phyloP scores from a whole-genome alignment of 345 rosid species.

The Eucalyptus tenuipes region DNA sequence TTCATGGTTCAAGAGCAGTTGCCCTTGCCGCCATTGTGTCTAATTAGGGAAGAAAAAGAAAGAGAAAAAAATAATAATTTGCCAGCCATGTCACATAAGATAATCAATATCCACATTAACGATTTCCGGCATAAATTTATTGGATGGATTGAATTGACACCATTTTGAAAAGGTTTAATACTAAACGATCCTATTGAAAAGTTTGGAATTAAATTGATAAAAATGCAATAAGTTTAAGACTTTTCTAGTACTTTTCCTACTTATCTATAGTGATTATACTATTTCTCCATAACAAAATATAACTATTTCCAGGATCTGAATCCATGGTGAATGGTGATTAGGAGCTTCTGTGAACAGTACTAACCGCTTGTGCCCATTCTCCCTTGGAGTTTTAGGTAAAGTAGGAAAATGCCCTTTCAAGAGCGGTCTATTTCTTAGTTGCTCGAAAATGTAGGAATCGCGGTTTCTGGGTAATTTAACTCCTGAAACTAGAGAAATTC shows the following conservation, averaged over 20 bases:
- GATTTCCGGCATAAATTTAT: too few relatives aligned
- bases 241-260: background rate
- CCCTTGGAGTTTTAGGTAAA: background rate
- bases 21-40: background rate
- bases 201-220: too few relatives aligned
- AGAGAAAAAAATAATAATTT: too few relatives aligned
- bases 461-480: background rate
- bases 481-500: background rate
- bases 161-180: too few relatives aligned
- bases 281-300: background rate
- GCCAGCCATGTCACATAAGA: fast-evolving
- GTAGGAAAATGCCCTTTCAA: background rate
- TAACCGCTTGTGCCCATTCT: background rate
- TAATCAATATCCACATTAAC: fast-evolving
- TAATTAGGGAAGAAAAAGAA: background rate
- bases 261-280: background rate
- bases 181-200: fast-evolving
- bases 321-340: background rate
- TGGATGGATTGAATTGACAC: fast-evolving
- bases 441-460: background rate
- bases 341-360: background rate
- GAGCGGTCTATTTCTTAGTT: background rate
- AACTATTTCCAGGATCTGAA: background rate
- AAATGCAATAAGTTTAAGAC: too few relatives aligned
- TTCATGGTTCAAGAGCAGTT: background rate